phyloP scores from a whole-genome alignment of 805 yeast species.

The Kurtzmaniella cleridarum region DNA sequence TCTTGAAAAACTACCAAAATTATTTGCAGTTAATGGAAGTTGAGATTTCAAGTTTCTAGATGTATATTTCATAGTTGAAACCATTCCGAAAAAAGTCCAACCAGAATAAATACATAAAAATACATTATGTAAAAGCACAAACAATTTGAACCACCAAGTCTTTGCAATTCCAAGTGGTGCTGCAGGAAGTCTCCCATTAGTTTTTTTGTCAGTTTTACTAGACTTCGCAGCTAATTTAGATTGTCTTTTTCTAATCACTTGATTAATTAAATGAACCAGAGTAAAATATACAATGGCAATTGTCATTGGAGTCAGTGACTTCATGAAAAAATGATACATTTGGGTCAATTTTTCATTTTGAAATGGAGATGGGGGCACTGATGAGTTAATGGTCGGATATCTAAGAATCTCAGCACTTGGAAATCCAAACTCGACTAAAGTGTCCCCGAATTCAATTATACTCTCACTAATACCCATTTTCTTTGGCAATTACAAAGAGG shows the following conservation, averaged over 20 bases:
- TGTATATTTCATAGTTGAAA: constrained; percentile 42
- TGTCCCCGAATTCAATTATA: not conserved
- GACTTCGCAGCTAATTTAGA: constrained; percentile 20
- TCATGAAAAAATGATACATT: constrained; percentile 40
- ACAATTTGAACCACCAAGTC: constrained; percentile 40
- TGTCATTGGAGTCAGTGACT: constrained; percentile 48
- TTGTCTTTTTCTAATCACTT: constrained; percentile 43
- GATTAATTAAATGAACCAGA: constrained; percentile 51
- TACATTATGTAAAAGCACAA: constrained; percentile 58
- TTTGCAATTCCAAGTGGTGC: constrained; percentile 50
- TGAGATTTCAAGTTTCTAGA: constrained; percentile 17
- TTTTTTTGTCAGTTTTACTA: constrained; percentile 9
- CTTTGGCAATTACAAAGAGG: too few species aligned
- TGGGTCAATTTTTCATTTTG: constrained; percentile 20
- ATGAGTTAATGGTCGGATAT: constrained; percentile 23
- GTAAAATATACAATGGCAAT: constrained; percentile 56
- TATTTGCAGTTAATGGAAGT: constrained; percentile 15
- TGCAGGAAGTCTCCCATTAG: constrained; percentile 37
- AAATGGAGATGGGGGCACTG: constrained; percentile 33
- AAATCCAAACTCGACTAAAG: constrained; percentile 25
- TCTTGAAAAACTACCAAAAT: constrained; percentile 31
- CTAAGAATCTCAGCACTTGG: constrained; percentile 28
- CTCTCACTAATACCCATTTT: not conserved
- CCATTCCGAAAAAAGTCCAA: constrained; percentile 70
- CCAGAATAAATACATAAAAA: constrained; percentile 60